phyloP scores from a whole-genome alignment of 2,329 filamentous ascomycete genomes.

The Tolypocladium tropicale region DNA sequence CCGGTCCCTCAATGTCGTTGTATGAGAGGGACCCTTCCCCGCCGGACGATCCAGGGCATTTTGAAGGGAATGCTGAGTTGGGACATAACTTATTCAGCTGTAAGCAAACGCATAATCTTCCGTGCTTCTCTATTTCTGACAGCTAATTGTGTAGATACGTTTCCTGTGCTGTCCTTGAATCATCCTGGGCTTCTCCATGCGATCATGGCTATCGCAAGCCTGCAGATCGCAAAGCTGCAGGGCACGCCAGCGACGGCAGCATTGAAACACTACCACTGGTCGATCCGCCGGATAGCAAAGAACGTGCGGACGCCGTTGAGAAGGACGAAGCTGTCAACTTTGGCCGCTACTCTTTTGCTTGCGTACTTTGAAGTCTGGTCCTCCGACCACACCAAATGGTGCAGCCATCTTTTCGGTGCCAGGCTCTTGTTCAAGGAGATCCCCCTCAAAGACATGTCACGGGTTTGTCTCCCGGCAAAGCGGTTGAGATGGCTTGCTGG shows the following conservation, averaged over 20 bases:
- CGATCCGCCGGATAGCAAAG: constrained; percentile 66
- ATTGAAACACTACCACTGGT: constrained; percentile 84
- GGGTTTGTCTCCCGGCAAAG: constrained; percentile 57
- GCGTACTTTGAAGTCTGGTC: constrained; percentile 93
- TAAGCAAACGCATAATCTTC: constrained; percentile 22
- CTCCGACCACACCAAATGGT: constrained; percentile 93
- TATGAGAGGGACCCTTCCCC: constrained; percentile 77
- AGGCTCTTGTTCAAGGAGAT: constrained; percentile 75
- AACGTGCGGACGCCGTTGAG: constrained; percentile 60
- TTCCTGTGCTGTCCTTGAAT: constrained; percentile 73
- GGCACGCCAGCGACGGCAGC: constrained; percentile 65
- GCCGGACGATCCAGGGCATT: constrained; percentile 47
- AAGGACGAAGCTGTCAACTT: constrained; percentile 65
- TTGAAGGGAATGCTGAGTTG: constrained; percentile 48
- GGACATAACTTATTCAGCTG: constrained; percentile 58
- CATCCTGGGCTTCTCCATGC: constrained; percentile 84
- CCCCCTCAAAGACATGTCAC: constrained; percentile 64
- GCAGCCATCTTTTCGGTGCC: constrained; percentile 78
- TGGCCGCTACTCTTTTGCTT: constrained; percentile 80
- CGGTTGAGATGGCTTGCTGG: constrained; percentile 19
- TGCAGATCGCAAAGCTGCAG: constrained; percentile 81
- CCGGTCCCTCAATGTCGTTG: constrained; percentile 74
- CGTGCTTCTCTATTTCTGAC: neutral
- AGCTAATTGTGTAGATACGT: constrained; percentile 44
- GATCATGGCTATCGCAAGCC: constrained; percentile 74